Percentiles rank a stretch among this genome's conserved stretches.
These are phyloP conservation scores for Fusarium tupiense DNA, from an alignment of 2,329 filamentous ascomycete species.

Conservation along the genomic window DNA sequence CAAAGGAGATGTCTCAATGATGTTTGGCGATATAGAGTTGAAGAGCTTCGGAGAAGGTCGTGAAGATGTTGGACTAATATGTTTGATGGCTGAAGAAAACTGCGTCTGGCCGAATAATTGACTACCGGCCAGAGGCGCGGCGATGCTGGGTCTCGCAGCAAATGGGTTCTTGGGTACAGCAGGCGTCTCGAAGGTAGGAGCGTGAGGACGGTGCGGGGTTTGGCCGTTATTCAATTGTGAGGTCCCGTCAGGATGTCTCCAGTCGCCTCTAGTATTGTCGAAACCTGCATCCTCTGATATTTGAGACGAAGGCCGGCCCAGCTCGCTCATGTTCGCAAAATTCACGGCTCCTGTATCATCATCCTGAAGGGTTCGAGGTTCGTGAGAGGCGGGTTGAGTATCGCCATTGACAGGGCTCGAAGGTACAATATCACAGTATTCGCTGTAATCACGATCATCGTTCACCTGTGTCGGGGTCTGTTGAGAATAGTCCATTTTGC, in stretches of 20 bases:
- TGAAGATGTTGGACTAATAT: conserved; percentile 65
- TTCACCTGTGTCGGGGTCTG: conserved; percentile 67
- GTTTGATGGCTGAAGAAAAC: conserved; percentile 61
- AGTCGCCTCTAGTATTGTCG: conserved; percentile 51
- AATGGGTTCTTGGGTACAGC: conserved; percentile 61
- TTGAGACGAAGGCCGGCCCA: conserved; percentile 53
- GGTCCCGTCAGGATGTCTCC: conserved; percentile 50
- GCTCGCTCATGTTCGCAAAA: conserved; percentile 52
- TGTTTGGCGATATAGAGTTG: conserved; percentile 58
- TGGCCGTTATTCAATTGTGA: conserved; percentile 47
- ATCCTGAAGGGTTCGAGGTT: conserved; percentile 52
- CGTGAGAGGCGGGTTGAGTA: conserved; percentile 44
- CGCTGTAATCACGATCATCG: conserved; percentile 65
- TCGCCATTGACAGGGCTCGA: conserved; percentile 42
- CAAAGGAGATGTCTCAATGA: conserved; percentile 57
- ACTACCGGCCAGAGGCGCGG: conserved; percentile 52
- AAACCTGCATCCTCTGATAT: conserved; percentile 54
- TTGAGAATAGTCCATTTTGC: conserved; percentile 59
- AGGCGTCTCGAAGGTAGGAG: conserved; percentile 59
- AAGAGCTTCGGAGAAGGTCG: conserved; percentile 64
- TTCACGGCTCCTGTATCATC: conserved; percentile 63
- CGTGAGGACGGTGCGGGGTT: conserved; percentile 47
- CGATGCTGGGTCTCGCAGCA: conserved; percentile 46
- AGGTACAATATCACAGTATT: conserved; percentile 47
- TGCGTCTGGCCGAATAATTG: conserved; percentile 68